Conservation (phyloP, 1,139 yeast species). For the Yamadazyma epiphylla region DNA sequence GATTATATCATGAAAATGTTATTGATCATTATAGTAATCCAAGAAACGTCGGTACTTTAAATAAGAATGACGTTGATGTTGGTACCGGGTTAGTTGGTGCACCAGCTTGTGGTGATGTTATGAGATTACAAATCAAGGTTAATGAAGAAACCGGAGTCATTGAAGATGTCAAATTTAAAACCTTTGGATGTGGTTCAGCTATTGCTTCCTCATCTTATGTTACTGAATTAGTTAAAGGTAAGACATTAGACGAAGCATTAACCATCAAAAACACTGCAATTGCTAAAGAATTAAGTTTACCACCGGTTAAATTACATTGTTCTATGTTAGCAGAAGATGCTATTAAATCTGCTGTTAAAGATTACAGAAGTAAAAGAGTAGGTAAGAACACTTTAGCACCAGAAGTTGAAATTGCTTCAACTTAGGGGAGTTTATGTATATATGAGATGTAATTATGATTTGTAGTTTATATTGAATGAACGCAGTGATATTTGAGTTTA, state of each 20-base stretch:
- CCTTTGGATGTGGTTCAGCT: conserved; percentile 98
- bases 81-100: conserved; percentile 98
- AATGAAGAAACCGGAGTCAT: conserved; percentile 87
- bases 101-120: conserved; percentile 99
- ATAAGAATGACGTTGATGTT: conserved; percentile 72
- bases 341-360: conserved; percentile 94
- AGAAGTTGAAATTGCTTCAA: conserved; percentile 24
- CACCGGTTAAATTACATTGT: conserved; percentile 96
- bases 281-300: conserved; percentile 88
- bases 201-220: conserved; percentile 94
- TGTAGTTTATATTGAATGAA: background rate
- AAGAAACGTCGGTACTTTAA: conserved; percentile 90
- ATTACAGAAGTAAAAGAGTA: conserved; percentile 74
- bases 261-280: conserved; percentile 86
- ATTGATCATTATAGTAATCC: conserved; percentile 97
- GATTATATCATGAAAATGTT: conserved; percentile 65
- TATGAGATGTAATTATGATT: background rate
- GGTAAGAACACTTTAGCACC: conserved; percentile 51
- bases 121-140: conserved; percentile 94
- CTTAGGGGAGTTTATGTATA: no score
- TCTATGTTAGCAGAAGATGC: conserved; percentile 99
- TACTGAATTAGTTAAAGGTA: conserved; percentile 93
- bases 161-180: conserved; percentile 93
- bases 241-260: conserved; percentile 91
- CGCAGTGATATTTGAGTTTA: no score